phyloP scores from a whole-genome alignment of 1,139 yeast genomes.

The Candida labiduridarum region DNA sequence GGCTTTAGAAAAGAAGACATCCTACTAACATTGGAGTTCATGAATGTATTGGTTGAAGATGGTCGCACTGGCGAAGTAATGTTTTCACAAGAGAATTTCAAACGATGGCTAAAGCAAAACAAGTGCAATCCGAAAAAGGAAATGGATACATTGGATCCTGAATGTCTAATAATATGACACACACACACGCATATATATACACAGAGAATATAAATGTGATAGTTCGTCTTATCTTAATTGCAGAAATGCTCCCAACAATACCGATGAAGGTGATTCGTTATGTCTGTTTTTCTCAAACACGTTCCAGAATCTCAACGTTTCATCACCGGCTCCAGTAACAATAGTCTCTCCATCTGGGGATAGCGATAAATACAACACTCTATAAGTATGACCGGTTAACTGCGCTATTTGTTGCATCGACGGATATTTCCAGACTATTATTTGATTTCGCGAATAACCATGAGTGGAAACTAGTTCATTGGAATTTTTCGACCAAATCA shows the following conservation, averaged over 20 bases:
- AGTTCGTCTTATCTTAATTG: conserved; percentile 53
- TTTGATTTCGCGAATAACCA: conserved; percentile 89
- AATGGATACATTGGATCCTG: conserved; percentile 28
- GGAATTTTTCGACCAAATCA: conserved; percentile 90
- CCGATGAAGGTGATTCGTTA: conserved; percentile 61
- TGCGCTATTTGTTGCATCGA: conserved; percentile 92
- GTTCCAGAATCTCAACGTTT: conserved; percentile 91
- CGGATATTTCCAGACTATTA: conserved; percentile 94
- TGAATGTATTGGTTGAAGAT: conserved; percentile 49
- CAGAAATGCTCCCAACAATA: conserved; percentile 75
- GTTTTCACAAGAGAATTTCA: conserved; percentile 26
- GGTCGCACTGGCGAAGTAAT: conserved; percentile 14
- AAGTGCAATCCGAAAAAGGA: conserved; percentile 27
- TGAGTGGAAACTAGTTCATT: conserved; percentile 94
- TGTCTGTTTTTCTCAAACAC: conserved; percentile 76
- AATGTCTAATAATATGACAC: conserved; percentile 20
- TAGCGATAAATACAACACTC: conserved; percentile 86
- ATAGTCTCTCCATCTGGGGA: conserved; percentile 98
- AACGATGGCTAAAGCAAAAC: conserved; percentile 32
- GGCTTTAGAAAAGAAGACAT: conserved; percentile 77
- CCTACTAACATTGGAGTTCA: conserved; percentile 59
- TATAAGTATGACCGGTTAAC: conserved; percentile 89
- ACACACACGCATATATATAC: neutral
- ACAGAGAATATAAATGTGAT: neutral
- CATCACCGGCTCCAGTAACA: conserved; percentile 99